Conservation (phyloP, 1,284 basidiomycete species). For the Abortiporus biennis region DNA sequence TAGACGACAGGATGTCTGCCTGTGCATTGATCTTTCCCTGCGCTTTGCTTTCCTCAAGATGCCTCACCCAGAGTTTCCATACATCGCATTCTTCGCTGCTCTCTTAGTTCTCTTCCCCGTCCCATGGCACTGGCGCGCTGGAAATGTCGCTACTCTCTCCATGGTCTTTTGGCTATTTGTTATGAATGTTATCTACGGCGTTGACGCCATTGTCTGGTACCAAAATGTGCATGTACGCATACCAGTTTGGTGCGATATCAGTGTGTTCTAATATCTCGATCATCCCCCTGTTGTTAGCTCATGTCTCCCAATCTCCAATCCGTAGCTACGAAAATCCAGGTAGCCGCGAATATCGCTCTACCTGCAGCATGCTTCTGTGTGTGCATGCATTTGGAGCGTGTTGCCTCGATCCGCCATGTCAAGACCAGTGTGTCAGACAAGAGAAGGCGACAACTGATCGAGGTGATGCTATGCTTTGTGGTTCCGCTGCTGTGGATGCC, state of each 20-base stretch:
- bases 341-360: slow-evolving; percentile 28
- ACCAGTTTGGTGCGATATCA: slow-evolving; percentile 65
- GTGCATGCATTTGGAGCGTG: slow-evolving; percentile 15
- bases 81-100: slow-evolving; percentile 33
- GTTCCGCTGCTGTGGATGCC: slow-evolving; percentile 25
- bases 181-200: slow-evolving; percentile 41
- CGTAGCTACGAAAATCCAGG: slow-evolving; percentile 29
- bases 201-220: slow-evolving; percentile 56
- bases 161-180: slow-evolving; percentile 54
- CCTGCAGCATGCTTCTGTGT: slow-evolving; percentile 30
- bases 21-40: no score
- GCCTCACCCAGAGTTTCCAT: no score
- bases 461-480: slow-evolving; percentile 20
- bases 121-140: slow-evolving; percentile 43
- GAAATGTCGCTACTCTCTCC: slow-evolving; percentile 54
- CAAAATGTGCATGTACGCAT: slow-evolving; percentile 36
- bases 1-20: not conserved
- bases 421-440: slow-evolving; percentile 7
- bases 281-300: not conserved
- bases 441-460: slow-evolving; percentile 17
- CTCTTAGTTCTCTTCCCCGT: slow-evolving; percentile 33
- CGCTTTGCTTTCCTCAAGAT: no score
- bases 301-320: not conserved
- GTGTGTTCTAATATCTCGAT: no score
- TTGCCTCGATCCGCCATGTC: slow-evolving; percentile 18